Conservation (phyloP, 176 grass and related monocot species). For the Alopecurus myosuroides region DNA sequence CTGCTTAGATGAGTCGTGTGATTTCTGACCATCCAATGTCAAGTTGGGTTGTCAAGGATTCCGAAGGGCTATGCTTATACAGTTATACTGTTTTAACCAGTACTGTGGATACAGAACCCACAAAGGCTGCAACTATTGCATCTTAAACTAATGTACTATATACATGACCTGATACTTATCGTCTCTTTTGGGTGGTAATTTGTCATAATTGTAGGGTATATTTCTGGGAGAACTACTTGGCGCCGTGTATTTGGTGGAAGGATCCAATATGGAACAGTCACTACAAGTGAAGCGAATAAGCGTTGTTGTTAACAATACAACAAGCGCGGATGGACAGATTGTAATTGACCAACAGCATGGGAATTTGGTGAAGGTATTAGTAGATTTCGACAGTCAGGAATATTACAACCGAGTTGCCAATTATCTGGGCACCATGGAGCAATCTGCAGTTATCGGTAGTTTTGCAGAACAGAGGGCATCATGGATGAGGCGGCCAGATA, state of each 20-base stretch:
- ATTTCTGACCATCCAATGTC: background rate
- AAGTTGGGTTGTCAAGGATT: background rate
- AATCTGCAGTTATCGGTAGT: constrained; percentile 53
- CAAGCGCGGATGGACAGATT: constrained; percentile 44
- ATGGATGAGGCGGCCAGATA: constrained; percentile 42
- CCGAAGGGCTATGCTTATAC: background rate
- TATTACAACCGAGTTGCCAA: constrained; percentile 51
- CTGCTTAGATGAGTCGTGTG: background rate
- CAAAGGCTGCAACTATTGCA: background rate
- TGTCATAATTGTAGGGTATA: constrained; percentile 45
- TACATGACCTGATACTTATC: background rate
- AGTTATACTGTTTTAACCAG: background rate
- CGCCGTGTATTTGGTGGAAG: constrained; percentile 67
- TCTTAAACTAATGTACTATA: background rate
- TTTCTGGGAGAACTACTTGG: constrained; percentile 85
- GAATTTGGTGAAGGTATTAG: constrained; percentile 47
- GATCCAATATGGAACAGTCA: constrained; percentile 34
- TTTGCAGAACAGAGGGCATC: constrained; percentile 60
- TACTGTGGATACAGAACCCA: background rate
- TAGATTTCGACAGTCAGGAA: constrained; percentile 39
- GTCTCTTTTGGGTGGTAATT: background rate
- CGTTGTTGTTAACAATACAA: constrained; percentile 33
- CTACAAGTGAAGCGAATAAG: constrained; percentile 35
- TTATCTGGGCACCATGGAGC: constrained; percentile 38
- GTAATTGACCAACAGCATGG: background rate